These are phyloP conservation scores for Glomus cerebriforme DNA, from an alignment of 192 early-diverging fungal species.

Conservation along the genomic window DNA sequence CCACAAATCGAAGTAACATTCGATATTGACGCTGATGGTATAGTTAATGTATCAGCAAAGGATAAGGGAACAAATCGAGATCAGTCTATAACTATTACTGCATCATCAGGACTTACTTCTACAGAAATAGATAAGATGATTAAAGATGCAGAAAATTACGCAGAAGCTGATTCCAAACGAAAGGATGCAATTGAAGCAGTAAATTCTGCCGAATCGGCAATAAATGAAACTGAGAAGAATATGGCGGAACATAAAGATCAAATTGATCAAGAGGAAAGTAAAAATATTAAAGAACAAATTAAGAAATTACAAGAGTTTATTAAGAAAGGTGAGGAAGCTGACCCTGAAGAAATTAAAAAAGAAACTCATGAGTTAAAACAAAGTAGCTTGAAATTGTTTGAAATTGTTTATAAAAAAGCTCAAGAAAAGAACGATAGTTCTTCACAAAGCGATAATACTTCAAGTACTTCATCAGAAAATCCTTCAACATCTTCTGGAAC, in stretches of 20 bases:
- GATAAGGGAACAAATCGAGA: slow-evolving; percentile 96
- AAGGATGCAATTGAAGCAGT: slow-evolving; percentile 93
- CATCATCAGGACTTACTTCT: slow-evolving; percentile 89
- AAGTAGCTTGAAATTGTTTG: slow-evolving; percentile 90
- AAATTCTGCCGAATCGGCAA: slow-evolving; percentile 90
- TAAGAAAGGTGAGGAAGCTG: slow-evolving; percentile 59
- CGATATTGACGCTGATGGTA: slow-evolving; percentile 99
- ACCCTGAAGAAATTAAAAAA: slow-evolving; percentile 86
- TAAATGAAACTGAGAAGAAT: slow-evolving; percentile 92
- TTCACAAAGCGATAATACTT: background rate
- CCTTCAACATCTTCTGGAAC: background rate
- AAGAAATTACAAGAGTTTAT: slow-evolving; percentile 77
- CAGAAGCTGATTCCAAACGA: slow-evolving; percentile 89
- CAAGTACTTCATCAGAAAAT: background rate
- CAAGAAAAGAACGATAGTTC: background rate
- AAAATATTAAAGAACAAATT: slow-evolving; percentile 87
- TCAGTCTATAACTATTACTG: slow-evolving; percentile 95
- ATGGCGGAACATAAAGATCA: slow-evolving; percentile 97
- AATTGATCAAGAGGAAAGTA: slow-evolving; percentile 81
- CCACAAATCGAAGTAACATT: slow-evolving; percentile 99
- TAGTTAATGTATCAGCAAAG: slow-evolving; percentile 95
- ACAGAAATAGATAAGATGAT: slow-evolving; percentile 99
- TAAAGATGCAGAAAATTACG: slow-evolving; percentile 83
- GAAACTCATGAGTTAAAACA: slow-evolving; percentile 86
- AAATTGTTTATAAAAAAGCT: slow-evolving; percentile 91